These are phyloP conservation scores for Tulasnella sp. DNA, from an alignment of 768 basidiomycete species.

Conservation along the genomic window DNA sequence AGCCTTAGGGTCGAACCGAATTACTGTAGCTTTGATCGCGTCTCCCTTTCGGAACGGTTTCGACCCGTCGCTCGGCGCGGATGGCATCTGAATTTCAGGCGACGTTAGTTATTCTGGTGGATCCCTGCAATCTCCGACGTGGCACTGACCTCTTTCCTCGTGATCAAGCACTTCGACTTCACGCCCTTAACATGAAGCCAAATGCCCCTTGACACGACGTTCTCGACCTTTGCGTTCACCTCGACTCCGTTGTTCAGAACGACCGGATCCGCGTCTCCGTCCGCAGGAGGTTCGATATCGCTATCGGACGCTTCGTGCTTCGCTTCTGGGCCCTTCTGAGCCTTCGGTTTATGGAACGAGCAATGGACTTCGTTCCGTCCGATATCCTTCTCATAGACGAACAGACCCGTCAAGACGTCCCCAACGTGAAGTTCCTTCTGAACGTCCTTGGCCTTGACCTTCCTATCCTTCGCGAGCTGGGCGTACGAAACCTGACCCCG, in stretches of 20 bases:
- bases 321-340: not conserved
- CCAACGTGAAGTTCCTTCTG: conserved; percentile 51
- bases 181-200: not conserved
- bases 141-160: not conserved
- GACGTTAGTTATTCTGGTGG: not conserved
- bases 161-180: not conserved
- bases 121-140: not conserved
- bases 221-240: not conserved
- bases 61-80: not conserved
- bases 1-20: not conserved
- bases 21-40: conserved; percentile 24
- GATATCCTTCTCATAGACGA: conserved; percentile 79
- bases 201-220: not conserved
- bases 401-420: conserved; percentile 60
- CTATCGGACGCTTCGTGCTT: not conserved
- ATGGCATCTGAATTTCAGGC: not conserved
- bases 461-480: conserved; percentile 72
- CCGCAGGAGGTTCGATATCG: not conserved
- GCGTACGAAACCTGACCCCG: conserved; percentile 79
- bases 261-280: not conserved
- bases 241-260: not conserved
- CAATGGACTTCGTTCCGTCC: conserved; percentile 83
- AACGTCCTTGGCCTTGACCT: conserved; percentile 52
- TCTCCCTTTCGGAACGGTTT: conserved; percentile 45
- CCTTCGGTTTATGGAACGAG: conserved; percentile 40